phyloP scores from a whole-genome alignment of 164 flowering plant genomes.

The Annona squamosa region DNA sequence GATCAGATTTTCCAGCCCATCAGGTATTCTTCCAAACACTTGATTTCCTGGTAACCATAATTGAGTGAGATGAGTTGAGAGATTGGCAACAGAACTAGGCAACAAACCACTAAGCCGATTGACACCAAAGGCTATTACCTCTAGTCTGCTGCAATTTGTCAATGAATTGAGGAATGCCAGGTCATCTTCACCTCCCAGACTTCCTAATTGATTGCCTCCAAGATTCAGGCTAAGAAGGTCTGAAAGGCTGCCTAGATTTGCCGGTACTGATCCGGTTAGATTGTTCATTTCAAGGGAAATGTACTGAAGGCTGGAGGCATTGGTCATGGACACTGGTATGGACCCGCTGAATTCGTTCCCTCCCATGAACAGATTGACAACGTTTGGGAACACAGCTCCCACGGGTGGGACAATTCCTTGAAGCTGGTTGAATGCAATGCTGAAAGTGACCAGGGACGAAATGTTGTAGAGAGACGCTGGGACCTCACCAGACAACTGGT shows the following conservation, averaged over 20 bases:
- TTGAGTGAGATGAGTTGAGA: constrained; percentile 3
- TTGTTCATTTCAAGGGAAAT: constrained; percentile 7
- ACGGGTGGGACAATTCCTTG: constrained; percentile 12
- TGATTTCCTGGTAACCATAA: background rate
- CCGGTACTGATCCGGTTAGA: constrained; percentile 12
- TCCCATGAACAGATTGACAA: constrained; percentile 5
- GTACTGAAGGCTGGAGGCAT: constrained; percentile 5
- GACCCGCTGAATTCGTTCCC: constrained; percentile 9
- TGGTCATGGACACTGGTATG: constrained; percentile 14
- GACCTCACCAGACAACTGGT: background rate
- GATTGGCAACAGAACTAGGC: background rate
- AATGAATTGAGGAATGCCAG: constrained; percentile 8
- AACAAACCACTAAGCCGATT: constrained; percentile 7
- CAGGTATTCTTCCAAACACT: constrained; percentile 11
- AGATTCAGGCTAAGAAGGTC: background rate
- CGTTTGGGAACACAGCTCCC: constrained; percentile 5
- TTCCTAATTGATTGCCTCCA: background rate
- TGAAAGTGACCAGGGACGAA: background rate
- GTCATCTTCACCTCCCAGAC: background rate
- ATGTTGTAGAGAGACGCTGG: background rate
- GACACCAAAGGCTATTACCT: background rate
- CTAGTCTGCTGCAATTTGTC: constrained; percentile 9
- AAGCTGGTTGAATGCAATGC: background rate
- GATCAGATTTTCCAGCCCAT: constrained; percentile 6
- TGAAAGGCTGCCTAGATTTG: background rate